A percentile compares a stretch with the other conserved stretches of the same genome.
Conservation (phyloP, 495 filamentous ascomycete genomes). For the Penicillium canariense region DNA sequence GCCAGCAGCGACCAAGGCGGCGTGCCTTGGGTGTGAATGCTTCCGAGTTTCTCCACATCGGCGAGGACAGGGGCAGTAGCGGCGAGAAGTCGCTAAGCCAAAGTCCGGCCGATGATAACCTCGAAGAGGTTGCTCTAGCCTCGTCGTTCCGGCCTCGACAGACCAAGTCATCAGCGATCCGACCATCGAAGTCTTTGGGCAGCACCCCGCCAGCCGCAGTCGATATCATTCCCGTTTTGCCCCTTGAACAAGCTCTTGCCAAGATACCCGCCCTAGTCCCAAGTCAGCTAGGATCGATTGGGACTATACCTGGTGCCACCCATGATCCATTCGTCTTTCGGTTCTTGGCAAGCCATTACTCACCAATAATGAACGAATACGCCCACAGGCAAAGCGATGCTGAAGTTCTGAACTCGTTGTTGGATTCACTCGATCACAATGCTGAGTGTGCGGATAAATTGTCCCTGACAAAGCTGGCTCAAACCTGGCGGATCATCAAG, state of each 20-base stretch:
- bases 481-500: slow-evolving; percentile 71
- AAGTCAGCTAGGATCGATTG: slow-evolving; percentile 61
- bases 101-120: slow-evolving; percentile 64
- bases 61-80: slow-evolving; percentile 34
- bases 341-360: slow-evolving; percentile 60
- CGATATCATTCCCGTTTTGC: slow-evolving; percentile 49
- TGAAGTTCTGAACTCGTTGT: slow-evolving; percentile 45
- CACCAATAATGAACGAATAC: slow-evolving; percentile 35
- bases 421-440: slow-evolving; percentile 58
- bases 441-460: slow-evolving; percentile 59
- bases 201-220: slow-evolving; percentile 57
- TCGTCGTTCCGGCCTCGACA: slow-evolving; percentile 42
- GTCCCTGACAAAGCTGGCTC: slow-evolving; percentile 61
- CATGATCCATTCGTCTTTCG: slow-evolving; percentile 52
- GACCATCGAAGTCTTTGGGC: slow-evolving; percentile 42
- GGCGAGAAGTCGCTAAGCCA: slow-evolving; percentile 53
- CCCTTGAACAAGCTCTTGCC: slow-evolving; percentile 60
- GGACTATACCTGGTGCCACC: slow-evolving; percentile 54
- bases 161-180: slow-evolving; percentile 29
- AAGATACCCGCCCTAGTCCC: slow-evolving; percentile 50
- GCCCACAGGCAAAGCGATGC: slow-evolving; percentile 25
- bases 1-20: slow-evolving; percentile 46
- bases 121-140: slow-evolving; percentile 58
- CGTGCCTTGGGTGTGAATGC: slow-evolving; percentile 34
- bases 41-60: slow-evolving; percentile 32